A percentile compares a stretch with the other conserved stretches of the same genome.
Conservation (phyloP, 2,329 filamentous ascomycete genomes). For the Sordariomycetes sp. region DNA sequence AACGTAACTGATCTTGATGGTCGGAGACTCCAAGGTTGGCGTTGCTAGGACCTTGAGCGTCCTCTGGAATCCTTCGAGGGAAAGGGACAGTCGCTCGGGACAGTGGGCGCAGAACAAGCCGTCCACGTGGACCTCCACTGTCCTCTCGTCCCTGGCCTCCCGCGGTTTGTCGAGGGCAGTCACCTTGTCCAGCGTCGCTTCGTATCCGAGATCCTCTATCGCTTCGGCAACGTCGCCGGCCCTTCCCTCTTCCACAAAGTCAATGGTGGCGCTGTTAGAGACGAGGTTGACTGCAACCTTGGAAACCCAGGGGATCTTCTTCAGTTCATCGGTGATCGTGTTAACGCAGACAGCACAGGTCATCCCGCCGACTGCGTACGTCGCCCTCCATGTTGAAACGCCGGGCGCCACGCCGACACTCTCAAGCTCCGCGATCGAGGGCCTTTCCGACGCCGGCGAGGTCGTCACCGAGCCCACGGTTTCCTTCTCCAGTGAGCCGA, state of each 20-base stretch:
- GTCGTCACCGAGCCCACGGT: not conserved
- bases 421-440: constrained; percentile 5
- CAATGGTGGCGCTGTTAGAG: constrained; percentile 54
- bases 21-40: constrained; percentile 50
- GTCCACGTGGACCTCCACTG: constrained; percentile 54
- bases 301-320: constrained; percentile 44
- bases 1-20: constrained; percentile 60
- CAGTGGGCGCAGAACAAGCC: constrained; percentile 71
- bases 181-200: constrained; percentile 44
- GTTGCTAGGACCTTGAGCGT: constrained; percentile 40
- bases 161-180: constrained; percentile 26
- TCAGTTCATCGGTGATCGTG: constrained; percentile 47
- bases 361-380: constrained; percentile 59
- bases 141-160: constrained; percentile 28
- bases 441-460: not conserved
- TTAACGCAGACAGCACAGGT: constrained; percentile 61
- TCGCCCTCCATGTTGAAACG: constrained; percentile 31
- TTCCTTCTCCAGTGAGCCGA: not conserved
- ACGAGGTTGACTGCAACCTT: constrained; percentile 53
- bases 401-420: constrained; percentile 2
- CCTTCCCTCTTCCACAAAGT: constrained; percentile 30
- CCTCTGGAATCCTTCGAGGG: constrained; percentile 39
- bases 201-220: constrained; percentile 56
- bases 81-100: constrained; percentile 44
- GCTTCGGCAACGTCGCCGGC: constrained; percentile 26